Evolutionary conservation across 495 filamentous ascomycete genomes (phyloP), one percentile per base, ranked within the genome.

Genomic region (Antarctomyces pellizariae): DNA sequence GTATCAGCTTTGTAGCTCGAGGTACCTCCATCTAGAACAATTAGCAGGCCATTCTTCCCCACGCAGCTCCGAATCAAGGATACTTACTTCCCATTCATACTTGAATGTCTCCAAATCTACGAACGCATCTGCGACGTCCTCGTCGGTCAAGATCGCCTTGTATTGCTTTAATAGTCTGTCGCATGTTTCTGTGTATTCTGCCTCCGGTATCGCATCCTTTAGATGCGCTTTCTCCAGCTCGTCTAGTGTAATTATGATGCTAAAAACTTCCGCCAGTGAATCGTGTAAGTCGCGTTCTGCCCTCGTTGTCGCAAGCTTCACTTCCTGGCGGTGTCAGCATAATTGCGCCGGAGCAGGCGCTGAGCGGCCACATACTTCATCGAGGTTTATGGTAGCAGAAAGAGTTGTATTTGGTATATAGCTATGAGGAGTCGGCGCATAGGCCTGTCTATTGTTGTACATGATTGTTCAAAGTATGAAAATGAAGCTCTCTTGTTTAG

Each of bases 221-320:
- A 95, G 71, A 53, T 84, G 95, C 8, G 86, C 89, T 45, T 89
- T 92, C 42, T 99, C 86, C 4, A 99, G 59, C 28, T 83, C 83
- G 42, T 99, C 86, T 12, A 99, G 54, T 0, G 86, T 93, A 31
- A 92, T 64, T 13, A 95, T 84, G 32, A 99, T 92, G 52, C 80
- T 89, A 52, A 95, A 95, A 26, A 99, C 71, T 43, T 99, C 86
- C 26, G 84, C 86, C 7, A 99, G 64, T 1, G 86, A 93, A 43
- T 93, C 86, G 52, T 90, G 76, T 3, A 95, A 66, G 43, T 95
- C 84, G 14, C 84, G 68, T 49, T 93, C 79, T 16, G 73, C 71
- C 26, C 75, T 67, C 13, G 70, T 89, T 4, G 75, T 69, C 25
- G 76, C 61, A 24, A 99, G 64, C 52, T 89, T 91, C 32, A 92